Evolutionary conservation across 331 rosid species (phyloP).

Genomic region (Erythrophleum ivorense): DNA sequence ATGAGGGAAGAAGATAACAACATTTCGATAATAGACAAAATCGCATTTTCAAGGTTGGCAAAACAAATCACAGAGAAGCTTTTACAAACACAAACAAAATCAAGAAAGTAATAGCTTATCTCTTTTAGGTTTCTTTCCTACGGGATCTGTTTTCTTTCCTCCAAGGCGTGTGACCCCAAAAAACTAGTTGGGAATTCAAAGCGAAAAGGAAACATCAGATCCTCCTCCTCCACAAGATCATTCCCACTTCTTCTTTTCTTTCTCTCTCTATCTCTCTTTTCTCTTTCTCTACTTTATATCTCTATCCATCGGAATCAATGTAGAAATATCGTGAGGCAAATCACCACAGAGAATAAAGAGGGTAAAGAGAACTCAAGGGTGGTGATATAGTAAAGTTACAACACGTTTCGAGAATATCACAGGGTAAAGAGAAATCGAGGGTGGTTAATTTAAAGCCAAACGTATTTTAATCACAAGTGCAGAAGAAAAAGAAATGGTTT

Average conservation of each 20-base stretch:
- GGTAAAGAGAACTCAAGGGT: constrained; percentile 7
- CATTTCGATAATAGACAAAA: constrained; percentile 64
- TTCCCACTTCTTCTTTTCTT: background rate
- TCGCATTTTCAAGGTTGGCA: constrained; percentile 55
- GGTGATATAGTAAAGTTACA: constrained; percentile 16
- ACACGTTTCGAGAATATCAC: constrained; percentile 7
- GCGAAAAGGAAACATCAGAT: constrained; percentile 69
- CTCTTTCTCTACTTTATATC: background rate
- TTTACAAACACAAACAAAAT: constrained; percentile 57
- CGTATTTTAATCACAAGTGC: background rate
- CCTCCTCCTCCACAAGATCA: constrained; percentile 54
- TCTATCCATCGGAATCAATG: constrained; percentile 32
- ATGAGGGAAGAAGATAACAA: constrained; percentile 40
- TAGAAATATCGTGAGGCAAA: constrained; percentile 34
- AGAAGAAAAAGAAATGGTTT: too few relatives aligned
- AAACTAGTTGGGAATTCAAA: constrained; percentile 60
- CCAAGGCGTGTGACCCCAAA: constrained; percentile 35
- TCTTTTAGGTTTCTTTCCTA: constrained; percentile 32
- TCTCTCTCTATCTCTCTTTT: background rate
- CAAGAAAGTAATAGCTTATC: constrained; percentile 43
- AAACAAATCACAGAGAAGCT: constrained; percentile 48
- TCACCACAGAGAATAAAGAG: constrained; percentile 24
- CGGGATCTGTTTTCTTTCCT: constrained; percentile 8
- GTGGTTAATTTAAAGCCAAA: background rate
- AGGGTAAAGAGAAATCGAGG: background rate